A percentile compares a stretch with the other conserved stretches of the same genome.
Conservation (phyloP, 2,329 filamentous ascomycete species). For the Fusarium longipes region DNA sequence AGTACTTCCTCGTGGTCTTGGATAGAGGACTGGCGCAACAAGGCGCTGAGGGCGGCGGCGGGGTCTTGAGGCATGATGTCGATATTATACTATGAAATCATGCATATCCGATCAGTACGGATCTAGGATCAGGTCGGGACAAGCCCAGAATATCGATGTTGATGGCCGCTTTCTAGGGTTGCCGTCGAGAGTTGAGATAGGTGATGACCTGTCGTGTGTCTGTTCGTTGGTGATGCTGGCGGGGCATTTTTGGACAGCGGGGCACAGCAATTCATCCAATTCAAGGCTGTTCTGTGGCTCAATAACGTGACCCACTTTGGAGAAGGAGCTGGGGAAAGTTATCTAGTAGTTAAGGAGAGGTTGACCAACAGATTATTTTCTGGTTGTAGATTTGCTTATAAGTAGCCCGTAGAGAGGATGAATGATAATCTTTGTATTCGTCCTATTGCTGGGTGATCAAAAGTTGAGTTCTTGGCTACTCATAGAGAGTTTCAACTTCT, state of each 20-base stretch:
- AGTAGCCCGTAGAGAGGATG: not conserved
- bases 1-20: conserved; percentile 81
- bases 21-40: conserved; percentile 67
- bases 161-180: not conserved
- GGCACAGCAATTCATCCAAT: conserved; percentile 41
- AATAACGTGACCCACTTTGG: not conserved
- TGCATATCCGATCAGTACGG: conserved; percentile 39
- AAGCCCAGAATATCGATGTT: not conserved
- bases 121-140: not conserved
- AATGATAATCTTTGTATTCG: not conserved
- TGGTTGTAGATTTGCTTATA: not conserved
- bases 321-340: not conserved
- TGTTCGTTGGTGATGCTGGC: conserved; percentile 39
- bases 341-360: not conserved
- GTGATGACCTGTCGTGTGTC: conserved; percentile 34
- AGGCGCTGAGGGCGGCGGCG: conserved; percentile 62
- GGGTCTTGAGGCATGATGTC: conserved; percentile 58
- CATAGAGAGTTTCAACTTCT: not conserved
- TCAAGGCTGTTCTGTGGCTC: conserved; percentile 30
- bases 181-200: conserved; percentile 16
- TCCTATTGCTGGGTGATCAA: not conserved
- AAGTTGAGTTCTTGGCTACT: not conserved
- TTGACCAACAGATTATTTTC: not conserved
- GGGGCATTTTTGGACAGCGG: conserved; percentile 49
- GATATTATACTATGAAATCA: conserved; percentile 28